Evolutionary conservation across 768 basidiomycete genomes (phyloP), one percentile per base, ranked within the genome.

Genomic region (Tylopilus felleus): DNA sequence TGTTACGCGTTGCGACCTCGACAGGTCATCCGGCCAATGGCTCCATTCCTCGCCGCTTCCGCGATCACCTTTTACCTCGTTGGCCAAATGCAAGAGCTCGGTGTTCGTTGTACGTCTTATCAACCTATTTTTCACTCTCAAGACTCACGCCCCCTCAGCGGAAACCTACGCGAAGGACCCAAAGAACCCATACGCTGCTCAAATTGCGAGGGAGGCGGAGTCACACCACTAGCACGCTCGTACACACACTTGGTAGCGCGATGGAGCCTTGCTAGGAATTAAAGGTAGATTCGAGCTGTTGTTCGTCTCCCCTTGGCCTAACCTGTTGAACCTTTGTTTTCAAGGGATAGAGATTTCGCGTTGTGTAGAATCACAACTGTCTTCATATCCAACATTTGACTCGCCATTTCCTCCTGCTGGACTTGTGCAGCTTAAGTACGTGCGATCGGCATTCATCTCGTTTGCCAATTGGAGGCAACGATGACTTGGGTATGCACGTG

Each of bases 181-280:
- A 31, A 83, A 83, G 67, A 93, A 93, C 78, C 90, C 90, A 35
- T 89, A 90, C 71, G 86, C 85, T 10, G 83, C 83, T 22, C 80
- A 86, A 65, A 82, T 91, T 52, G 87, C 90, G 50, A 83, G 81
- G 68, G 80, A 87, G 67, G 58, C 61, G 2, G 74, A 86, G 66
- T 64, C 63, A n/a, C 76, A 75, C 46, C 75, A 77, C 35, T 75
- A 67, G 60, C 38, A 43, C 41, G 9, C 36, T 28, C 5, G 31
- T 31, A 17, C 33, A 25, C 4, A 6, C 4, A 40, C n/a, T 4
- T 19, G 38, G 22, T 27, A 28, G 35, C 9, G 3, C 14, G 23
- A n/a, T 25, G 4, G 22, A 22, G 25, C 13, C 38, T 54, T 12
- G 10, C 43, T 54, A 43, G 36, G 57, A 47, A 43, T 19, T 33